These are phyloP conservation scores for Boletus sp. DNA, from an alignment of 768 basidiomycete genomes.

Conservation along the genomic window DNA sequence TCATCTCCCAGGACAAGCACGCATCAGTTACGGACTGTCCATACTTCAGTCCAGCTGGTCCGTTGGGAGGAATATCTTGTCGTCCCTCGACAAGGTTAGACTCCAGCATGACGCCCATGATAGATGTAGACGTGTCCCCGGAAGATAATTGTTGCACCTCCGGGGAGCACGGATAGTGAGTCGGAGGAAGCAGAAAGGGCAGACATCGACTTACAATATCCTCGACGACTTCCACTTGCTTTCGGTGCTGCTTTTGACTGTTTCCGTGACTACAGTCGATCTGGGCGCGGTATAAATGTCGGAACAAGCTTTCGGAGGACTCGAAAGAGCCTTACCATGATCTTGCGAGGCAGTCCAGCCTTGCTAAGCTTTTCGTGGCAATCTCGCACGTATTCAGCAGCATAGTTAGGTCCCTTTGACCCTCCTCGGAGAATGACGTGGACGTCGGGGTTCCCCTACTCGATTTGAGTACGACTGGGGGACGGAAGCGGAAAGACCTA, in stretches of 20 bases:
- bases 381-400: conserved; percentile 72
- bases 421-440: conserved; percentile 96
- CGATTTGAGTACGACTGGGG: conserved; percentile 2
- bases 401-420: conserved; percentile 84
- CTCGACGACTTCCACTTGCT: conserved; percentile 85
- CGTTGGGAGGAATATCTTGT: conserved; percentile 75
- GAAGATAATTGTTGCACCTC: conserved; percentile 73
- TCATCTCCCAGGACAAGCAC: conserved; percentile 88
- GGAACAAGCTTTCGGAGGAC: neutral
- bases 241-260: conserved; percentile 85
- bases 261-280: conserved; percentile 98
- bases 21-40: conserved; percentile 89
- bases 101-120: conserved; percentile 96
- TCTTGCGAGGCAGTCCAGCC: conserved; percentile 69
- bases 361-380: conserved; percentile 73
- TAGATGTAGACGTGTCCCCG: conserved; percentile 64
- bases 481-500: conserved; percentile 24
- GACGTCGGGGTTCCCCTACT: conserved; percentile 83
- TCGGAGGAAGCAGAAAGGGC: neutral
- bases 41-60: conserved; percentile 70
- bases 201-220: conserved; percentile 62
- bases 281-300: conserved; percentile 37
- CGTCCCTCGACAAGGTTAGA: conserved; percentile 86
- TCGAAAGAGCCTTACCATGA: conserved; percentile 65
- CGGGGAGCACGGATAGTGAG: conserved; percentile 13